Evolutionary conservation across 106 monocot species (phyloP).

Genomic region (Dactylorhiza incarnata): DNA sequence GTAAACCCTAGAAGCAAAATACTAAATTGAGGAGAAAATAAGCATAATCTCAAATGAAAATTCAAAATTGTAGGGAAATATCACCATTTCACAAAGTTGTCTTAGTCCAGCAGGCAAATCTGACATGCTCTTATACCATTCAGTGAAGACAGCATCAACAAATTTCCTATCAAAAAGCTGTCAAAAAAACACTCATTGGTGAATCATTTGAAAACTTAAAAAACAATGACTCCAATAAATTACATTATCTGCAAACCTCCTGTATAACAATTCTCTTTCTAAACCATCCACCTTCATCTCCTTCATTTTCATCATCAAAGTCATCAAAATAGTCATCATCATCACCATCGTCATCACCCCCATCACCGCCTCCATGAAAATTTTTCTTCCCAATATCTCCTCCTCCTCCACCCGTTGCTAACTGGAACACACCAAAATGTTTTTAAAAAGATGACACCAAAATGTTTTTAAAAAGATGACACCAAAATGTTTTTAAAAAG

Average conservation of each 20-base stretch:
- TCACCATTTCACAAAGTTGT: constrained; percentile 98
- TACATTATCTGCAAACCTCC: constrained; percentile 48
- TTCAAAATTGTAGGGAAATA: not conserved
- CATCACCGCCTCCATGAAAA: constrained; percentile 96
- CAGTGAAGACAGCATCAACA: constrained; percentile 92
- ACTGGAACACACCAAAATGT: constrained; percentile 31
- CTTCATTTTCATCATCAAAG: constrained; percentile 97
- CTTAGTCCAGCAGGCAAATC: constrained; percentile 86
- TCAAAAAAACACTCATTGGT: not conserved
- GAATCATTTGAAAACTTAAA: not conserved
- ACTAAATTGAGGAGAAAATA: not conserved
- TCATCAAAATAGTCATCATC: constrained; percentile 99
- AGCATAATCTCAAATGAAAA: not conserved
- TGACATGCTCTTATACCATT: constrained; percentile 88
- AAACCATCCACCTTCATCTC: constrained; percentile 82
- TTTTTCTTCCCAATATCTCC: constrained; percentile 97
- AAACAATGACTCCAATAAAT: not conserved
- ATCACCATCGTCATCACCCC: constrained; percentile 97
- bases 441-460: not conserved
- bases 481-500: not conserved
- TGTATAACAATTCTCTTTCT: constrained; percentile 71
- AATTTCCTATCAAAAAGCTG: constrained; percentile 93
- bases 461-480: no score
- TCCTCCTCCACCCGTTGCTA: constrained; percentile 84
- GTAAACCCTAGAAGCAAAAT: constrained; percentile 49